Evolutionary conservation across 1,284 basidiomycete genomes (phyloP).

Genomic region (Taiwanofungus camphoratus): DNA sequence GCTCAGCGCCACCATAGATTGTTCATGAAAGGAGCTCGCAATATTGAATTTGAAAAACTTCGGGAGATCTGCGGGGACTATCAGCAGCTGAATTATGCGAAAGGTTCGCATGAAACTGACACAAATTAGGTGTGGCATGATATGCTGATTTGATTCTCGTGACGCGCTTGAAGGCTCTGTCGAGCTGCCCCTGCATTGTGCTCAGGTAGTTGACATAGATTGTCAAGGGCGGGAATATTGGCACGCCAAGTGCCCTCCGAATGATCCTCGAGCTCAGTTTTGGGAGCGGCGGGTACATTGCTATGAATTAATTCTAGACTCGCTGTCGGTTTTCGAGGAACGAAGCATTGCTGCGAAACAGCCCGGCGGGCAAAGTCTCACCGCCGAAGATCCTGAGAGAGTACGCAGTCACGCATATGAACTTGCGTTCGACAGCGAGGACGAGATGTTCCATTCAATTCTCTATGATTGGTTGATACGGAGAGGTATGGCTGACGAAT

Average conservation of each 20-base stretch:
- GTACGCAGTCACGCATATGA: constrained; percentile 73
- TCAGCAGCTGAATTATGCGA: constrained; percentile 75
- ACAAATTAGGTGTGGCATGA: background rate
- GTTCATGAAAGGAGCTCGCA: constrained; percentile 83
- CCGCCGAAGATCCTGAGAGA: constrained; percentile 53
- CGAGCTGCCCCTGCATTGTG: constrained; percentile 83
- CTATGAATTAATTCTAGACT: constrained; percentile 81
- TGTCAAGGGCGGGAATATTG: constrained; percentile 77
- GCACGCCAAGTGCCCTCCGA: constrained; percentile 55
- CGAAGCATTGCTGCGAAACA: constrained; percentile 20
- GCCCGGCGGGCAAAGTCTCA: constrained; percentile 20
- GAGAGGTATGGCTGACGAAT: constrained; percentile 77
- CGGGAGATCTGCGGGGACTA: constrained; percentile 85
- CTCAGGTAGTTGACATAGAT: constrained; percentile 75
- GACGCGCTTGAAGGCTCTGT: constrained; percentile 58
- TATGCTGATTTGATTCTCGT: background rate
- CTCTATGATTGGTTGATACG: constrained; percentile 92
- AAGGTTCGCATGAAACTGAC: constrained; percentile 42
- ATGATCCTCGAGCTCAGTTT: constrained; percentile 56
- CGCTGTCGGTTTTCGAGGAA: constrained; percentile 77
- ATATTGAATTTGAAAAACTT: constrained; percentile 81
- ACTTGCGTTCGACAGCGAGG: constrained; percentile 77
- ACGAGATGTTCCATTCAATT: constrained; percentile 92
- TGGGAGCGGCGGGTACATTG: constrained; percentile 67
- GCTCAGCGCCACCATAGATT: constrained; percentile 42